A percentile compares a stretch with the other conserved stretches of the same genome.
Evolutionary conservation across 2,329 filamentous ascomycete genomes (phyloP).

Genomic region (Fusarium nematophilum): DNA sequence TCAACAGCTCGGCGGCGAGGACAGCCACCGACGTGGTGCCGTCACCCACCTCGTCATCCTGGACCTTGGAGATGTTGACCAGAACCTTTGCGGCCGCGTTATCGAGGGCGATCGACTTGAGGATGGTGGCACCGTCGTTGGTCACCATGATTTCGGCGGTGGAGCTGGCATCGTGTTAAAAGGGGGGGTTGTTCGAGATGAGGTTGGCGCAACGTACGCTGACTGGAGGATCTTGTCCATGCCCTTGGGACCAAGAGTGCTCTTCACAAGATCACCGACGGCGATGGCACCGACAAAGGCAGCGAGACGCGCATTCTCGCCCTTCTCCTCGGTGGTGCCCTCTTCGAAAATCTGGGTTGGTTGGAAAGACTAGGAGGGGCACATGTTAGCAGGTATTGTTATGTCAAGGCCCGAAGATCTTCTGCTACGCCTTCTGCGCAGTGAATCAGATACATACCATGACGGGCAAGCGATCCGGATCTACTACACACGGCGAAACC

Average conservation of each 20-base stretch:
- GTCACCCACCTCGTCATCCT: slow-evolving; percentile 98
- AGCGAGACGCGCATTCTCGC: slow-evolving; percentile 98
- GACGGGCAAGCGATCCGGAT: slow-evolving; percentile 33
- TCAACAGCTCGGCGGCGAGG: slow-evolving; percentile 90
- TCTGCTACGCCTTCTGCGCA: not conserved
- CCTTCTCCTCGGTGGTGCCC: slow-evolving; percentile 97
- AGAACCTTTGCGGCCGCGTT: slow-evolving; percentile 98
- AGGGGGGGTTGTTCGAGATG: slow-evolving; percentile 23
- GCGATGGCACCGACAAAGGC: slow-evolving; percentile 98
- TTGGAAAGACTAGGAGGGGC: slow-evolving; percentile 70
- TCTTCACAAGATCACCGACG: slow-evolving; percentile 97
- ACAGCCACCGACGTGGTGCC: slow-evolving; percentile 98
- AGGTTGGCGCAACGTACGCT: slow-evolving; percentile 70
- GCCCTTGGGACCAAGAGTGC: slow-evolving; percentile 94
- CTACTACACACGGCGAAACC: slow-evolving; percentile 38
- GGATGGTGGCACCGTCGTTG: slow-evolving; percentile 97
- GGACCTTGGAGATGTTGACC: slow-evolving; percentile 99
- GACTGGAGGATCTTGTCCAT: slow-evolving; percentile 99
- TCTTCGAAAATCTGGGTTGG: slow-evolving; percentile 98
- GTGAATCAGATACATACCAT: slow-evolving; percentile 39
- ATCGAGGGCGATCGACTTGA: slow-evolving; percentile 98
- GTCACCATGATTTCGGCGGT: slow-evolving; percentile 98
- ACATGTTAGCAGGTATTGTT: slow-evolving; percentile 35
- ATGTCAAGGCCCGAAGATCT: not conserved
- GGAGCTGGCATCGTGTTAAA: slow-evolving; percentile 67